A percentile compares a stretch with the other conserved stretches of the same genome.
phyloP scores from a whole-genome alignment of 345 rosid species.

The Citrus sinensis region DNA sequence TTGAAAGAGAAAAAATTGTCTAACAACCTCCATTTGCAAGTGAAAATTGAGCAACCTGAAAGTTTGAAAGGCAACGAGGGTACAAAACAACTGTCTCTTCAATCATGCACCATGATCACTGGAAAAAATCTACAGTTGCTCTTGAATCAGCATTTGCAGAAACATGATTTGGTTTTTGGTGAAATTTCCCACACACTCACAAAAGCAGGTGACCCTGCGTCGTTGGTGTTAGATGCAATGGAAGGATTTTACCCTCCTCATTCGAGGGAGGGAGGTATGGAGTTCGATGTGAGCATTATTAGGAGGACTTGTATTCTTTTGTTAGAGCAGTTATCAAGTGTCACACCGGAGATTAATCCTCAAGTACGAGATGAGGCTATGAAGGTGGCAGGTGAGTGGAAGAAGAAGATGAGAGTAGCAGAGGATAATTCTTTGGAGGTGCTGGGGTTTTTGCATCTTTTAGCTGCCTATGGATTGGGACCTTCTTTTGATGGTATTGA shows the following conservation, averaged over 20 bases:
- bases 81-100: neutral
- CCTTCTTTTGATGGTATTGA: slow-evolving; percentile 28
- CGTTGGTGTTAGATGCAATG: slow-evolving; percentile 58
- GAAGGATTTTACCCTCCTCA: slow-evolving; percentile 37
- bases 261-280: slow-evolving; percentile 20
- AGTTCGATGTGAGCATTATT: slow-evolving; percentile 29
- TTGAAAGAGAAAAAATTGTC: slow-evolving; percentile 14
- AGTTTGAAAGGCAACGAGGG: neutral
- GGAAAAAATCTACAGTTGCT: slow-evolving; percentile 48
- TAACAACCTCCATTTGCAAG: slow-evolving; percentile 12
- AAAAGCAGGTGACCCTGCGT: slow-evolving; percentile 46
- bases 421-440: slow-evolving; percentile 34
- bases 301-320: slow-evolving; percentile 44
- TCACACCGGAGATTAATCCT: slow-evolving; percentile 30
- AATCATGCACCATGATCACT: slow-evolving; percentile 12
- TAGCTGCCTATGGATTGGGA: slow-evolving; percentile 40
- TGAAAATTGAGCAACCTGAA: slow-evolving; percentile 18
- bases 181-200: slow-evolving; percentile 25
- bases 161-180: slow-evolving; percentile 23
- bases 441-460: slow-evolving; percentile 40
- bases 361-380: slow-evolving; percentile 36
- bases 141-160: slow-evolving; percentile 39
- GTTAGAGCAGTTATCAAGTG: slow-evolving; percentile 43
- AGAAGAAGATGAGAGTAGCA: slow-evolving; percentile 28
- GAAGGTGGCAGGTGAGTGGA: slow-evolving; percentile 38